Percentiles rank a stretch among this genome's conserved stretches.
Conservation (phyloP, 2,329 filamentous ascomycete genomes). For the Colletotrichum australisinense region DNA sequence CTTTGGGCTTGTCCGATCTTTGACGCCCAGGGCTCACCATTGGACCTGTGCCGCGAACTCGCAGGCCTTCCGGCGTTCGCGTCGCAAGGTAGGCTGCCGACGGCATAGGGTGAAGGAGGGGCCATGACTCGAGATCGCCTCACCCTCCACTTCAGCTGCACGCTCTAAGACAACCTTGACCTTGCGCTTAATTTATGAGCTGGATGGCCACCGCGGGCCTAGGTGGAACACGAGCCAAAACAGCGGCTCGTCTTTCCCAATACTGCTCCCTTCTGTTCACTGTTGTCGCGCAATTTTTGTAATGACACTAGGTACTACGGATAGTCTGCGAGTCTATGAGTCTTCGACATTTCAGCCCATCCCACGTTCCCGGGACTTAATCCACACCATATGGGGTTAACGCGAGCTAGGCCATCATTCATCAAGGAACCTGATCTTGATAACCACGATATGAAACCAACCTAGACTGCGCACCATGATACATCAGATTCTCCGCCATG, state of each 20-base stretch:
- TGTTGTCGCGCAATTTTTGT: conserved; percentile 3
- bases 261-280: background rate
- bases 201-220: background rate
- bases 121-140: conserved; percentile 25
- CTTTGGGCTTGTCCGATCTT: conserved; percentile 1
- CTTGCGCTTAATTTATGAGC: conserved; percentile 14
- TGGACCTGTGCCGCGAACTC: background rate
- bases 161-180: conserved; percentile 21
- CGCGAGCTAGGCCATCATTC: background rate
- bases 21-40: background rate
- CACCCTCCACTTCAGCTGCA: background rate
- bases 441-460: conserved; percentile 4
- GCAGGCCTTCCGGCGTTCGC: background rate
- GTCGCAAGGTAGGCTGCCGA: background rate
- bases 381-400: background rate
- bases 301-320: background rate
- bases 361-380: conserved; percentile 18
- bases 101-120: background rate
- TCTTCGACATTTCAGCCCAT: background rate
- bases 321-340: no score
- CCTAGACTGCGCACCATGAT: conserved; percentile 13
- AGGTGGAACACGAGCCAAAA: conserved; percentile 1
- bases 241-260: background rate
- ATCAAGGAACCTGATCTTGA: conserved; percentile 1
- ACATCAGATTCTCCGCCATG: background rate